Evolutionary conservation across 169 alveolate species (phyloP), one percentile per base, ranked within the genome.

Genomic region (Plasmodium billcollinsi): DNA sequence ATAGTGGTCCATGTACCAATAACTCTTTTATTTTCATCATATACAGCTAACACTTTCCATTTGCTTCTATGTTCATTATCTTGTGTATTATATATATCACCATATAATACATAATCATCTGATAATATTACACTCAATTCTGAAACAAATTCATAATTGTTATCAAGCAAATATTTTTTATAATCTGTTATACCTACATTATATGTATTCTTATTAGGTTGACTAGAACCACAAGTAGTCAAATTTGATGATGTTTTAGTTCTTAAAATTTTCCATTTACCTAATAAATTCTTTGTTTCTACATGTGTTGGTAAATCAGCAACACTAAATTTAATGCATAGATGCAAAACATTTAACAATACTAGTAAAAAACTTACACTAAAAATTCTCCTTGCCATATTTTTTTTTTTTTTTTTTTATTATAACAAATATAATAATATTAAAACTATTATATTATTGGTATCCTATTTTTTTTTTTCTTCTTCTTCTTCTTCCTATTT

Each of bases 1-100:
- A 83, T 70, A 9, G 91, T 83, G 0, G 91, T 83, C 91, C 91
- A 83, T 2, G 86, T 83, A 26, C 91, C 91, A 15, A 83, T 83
- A 7, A 21, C 45, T 21, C 61, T 83, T 49, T 70, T 83, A 56
- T 83, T 6, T 20, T 83, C 91, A 70, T 86, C 88, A 54, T 86
- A 86, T 45, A 86, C 92, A n/a, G 49, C 92, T 52, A 86, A 52
- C 1, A 86, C 76, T 18, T 86, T 70, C 92, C 92, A 86, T 43
- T 86, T 67, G 39, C 61, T 49, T 58, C 92, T 73, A n/a, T 86
- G 92, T 9, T 70, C 92, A 86, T 86, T 70, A 9, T 58, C 88
- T 18, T 63, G 61, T 12, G 88, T 72, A 18, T 86, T 76, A 43
- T 86, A 59, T 7, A 71, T 29, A n/a, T 70, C 86, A 12, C 92